Evolutionary conservation across 2,329 filamentous ascomycete species (phyloP).

Genomic region (Ascochyta fabae): DNA sequence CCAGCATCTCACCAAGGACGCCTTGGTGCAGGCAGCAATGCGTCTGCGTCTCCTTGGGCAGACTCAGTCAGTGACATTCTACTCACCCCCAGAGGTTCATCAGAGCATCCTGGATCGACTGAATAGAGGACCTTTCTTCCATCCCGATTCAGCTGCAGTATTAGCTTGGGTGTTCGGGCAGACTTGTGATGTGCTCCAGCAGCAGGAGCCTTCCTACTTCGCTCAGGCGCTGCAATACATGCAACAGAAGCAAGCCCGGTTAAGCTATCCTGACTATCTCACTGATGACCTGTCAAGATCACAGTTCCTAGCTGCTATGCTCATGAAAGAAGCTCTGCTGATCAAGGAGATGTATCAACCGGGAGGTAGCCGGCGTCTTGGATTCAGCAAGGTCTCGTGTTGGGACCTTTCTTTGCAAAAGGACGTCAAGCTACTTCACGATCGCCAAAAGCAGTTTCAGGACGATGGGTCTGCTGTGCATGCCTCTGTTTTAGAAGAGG

Average conservation of each 20-base stretch:
- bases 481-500: constrained; percentile 64
- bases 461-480: constrained; percentile 55
- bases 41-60: constrained; percentile 64
- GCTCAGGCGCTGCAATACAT: constrained; percentile 69
- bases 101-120: constrained; percentile 60
- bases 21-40: constrained; percentile 72
- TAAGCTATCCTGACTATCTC: constrained; percentile 54
- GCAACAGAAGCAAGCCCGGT: constrained; percentile 58
- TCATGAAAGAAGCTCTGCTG: constrained; percentile 62
- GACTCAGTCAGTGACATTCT: constrained; percentile 62
- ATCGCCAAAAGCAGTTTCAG: constrained; percentile 47
- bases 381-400: constrained; percentile 3
- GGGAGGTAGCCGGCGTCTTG: constrained; percentile 18
- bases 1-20: constrained; percentile 65
- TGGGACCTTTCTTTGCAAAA: constrained; percentile 34
- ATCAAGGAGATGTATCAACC: constrained; percentile 65
- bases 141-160: constrained; percentile 8
- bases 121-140: neutral
- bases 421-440: constrained; percentile 48
- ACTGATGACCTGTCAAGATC: constrained; percentile 41
- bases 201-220: constrained; percentile 64
- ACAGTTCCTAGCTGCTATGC: constrained; percentile 55
- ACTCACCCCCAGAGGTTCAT: constrained; percentile 66
- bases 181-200: constrained; percentile 65
- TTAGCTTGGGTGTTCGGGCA: constrained; percentile 67